A percentile compares a stretch with the other conserved stretches of the same genome.
phyloP scores from a whole-genome alignment of 2,329 filamentous ascomycete species.

The Aureobasidium leucospermi region DNA sequence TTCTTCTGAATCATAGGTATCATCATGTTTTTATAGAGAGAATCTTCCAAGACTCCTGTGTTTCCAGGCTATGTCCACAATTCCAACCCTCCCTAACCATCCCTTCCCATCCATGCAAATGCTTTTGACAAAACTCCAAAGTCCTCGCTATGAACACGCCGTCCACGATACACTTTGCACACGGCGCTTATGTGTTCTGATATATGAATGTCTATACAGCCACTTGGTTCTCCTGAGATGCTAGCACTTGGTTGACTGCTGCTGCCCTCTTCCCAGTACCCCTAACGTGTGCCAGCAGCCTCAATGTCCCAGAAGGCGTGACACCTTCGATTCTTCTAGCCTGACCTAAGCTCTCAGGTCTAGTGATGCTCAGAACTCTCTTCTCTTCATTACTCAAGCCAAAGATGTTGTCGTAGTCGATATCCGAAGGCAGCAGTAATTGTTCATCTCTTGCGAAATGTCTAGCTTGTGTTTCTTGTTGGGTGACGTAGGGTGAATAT shows the following conservation, averaged over 20 bases:
- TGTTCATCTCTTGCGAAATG: slow-evolving; percentile 70
- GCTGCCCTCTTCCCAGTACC: slow-evolving; percentile 25
- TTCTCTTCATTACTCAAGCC: slow-evolving; percentile 77
- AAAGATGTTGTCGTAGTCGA: slow-evolving; percentile 67
- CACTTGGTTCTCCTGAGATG: background rate
- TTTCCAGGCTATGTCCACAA: too few relatives aligned
- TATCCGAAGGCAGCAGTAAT: slow-evolving; percentile 60
- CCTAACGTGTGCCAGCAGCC: slow-evolving; percentile 57
- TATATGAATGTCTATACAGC: background rate
- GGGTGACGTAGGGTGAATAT: slow-evolving; percentile 79
- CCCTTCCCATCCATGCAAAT: background rate
- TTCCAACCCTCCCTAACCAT: too few relatives aligned
- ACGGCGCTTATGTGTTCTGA: too few relatives aligned
- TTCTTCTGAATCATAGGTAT: too few relatives aligned
- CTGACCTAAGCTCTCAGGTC: slow-evolving; percentile 82
- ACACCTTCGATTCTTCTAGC: slow-evolving; percentile 78
- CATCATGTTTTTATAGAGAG: too few relatives aligned
- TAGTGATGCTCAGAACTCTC: slow-evolving; percentile 58
- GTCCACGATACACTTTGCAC: too few relatives aligned
- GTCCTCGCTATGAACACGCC: too few relatives aligned
- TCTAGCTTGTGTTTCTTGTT: slow-evolving; percentile 60
- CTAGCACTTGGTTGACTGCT: background rate
- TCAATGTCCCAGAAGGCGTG: slow-evolving; percentile 43
- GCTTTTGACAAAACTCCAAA: background rate
- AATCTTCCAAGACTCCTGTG: too few relatives aligned